phyloP scores from a whole-genome alignment of 345 rosid genomes.

The Syzygium aromaticum region DNA sequence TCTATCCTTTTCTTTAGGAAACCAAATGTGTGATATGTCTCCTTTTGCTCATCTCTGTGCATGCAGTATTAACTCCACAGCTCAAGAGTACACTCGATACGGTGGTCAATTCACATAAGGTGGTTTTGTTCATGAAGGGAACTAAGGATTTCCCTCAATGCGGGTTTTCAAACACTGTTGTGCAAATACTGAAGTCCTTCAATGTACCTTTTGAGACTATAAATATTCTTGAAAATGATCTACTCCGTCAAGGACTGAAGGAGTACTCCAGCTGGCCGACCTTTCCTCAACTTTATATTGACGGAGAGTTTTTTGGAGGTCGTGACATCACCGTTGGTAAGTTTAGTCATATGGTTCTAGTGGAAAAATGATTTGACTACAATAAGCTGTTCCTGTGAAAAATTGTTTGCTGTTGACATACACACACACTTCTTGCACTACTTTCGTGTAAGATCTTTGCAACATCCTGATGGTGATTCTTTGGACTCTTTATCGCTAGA shows the following conservation, averaged over 20 bases:
- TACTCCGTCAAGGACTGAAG: slow-evolving; percentile 78
- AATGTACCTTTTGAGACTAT: slow-evolving; percentile 73
- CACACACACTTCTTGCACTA: neutral
- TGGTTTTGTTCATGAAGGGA: slow-evolving; percentile 87
- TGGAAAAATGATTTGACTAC: neutral
- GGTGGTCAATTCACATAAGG: slow-evolving; percentile 63
- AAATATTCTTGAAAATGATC: slow-evolving; percentile 78
- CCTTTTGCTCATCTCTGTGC: neutral
- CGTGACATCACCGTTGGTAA: slow-evolving; percentile 87
- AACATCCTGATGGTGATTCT: neutral
- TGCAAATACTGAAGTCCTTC: slow-evolving; percentile 63
- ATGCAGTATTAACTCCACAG: slow-evolving; percentile 54
- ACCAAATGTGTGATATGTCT: neutral
- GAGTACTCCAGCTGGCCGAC: slow-evolving; percentile 96
- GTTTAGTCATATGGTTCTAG: neutral
- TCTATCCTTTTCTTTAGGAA: neutral
- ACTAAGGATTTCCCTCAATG: slow-evolving; percentile 86
- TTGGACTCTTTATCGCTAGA: neutral
- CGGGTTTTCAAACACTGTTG: slow-evolving; percentile 92
- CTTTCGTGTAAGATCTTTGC: neutral
- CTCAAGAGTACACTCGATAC: slow-evolving; percentile 67
- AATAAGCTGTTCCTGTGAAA: neutral
- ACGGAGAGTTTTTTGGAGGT: slow-evolving; percentile 90
- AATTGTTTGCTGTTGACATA: neutral
- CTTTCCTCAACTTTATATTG: slow-evolving; percentile 89